phyloP scores from a whole-genome alignment of 805 yeast genomes.

The Teunomyces cretensis region DNA sequence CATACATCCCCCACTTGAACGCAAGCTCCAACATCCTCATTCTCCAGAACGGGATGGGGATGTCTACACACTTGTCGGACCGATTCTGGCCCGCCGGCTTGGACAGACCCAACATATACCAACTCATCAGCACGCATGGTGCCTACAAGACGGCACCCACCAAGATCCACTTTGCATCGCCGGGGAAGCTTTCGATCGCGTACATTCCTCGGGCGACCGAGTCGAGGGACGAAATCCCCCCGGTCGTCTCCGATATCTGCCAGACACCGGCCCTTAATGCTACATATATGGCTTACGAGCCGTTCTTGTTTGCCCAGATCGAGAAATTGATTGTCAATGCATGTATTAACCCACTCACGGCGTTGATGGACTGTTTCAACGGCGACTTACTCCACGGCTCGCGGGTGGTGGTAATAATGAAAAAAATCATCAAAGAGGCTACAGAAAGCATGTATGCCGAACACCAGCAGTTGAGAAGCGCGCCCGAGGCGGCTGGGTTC shows the following conservation, averaged over 20 bases:
- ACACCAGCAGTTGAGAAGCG: slow-evolving; percentile 19
- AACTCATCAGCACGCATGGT: slow-evolving; percentile 85
- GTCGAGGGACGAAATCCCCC: slow-evolving; percentile 4
- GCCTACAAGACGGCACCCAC: slow-evolving; percentile 49
- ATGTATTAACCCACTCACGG: slow-evolving; percentile 81
- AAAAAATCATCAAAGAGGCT: slow-evolving; percentile 45
- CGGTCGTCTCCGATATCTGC: slow-evolving; percentile 4
- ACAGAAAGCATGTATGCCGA: slow-evolving; percentile 41
- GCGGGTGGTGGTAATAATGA: slow-evolving; percentile 33
- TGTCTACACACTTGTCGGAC: slow-evolving; percentile 49
- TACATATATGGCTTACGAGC: slow-evolving; percentile 35
- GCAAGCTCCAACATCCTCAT: slow-evolving; percentile 57
- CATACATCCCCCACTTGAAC: slow-evolving; percentile 50
- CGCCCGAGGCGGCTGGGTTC: slow-evolving; percentile 29
- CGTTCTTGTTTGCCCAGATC: slow-evolving; percentile 55
- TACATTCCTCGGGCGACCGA: slow-evolving; percentile 43
- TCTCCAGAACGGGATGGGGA: slow-evolving; percentile 88
- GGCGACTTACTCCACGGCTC: slow-evolving; percentile 61
- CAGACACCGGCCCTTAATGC: slow-evolving; percentile 26
- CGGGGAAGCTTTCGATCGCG: slow-evolving; percentile 62
- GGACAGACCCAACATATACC: slow-evolving; percentile 57
- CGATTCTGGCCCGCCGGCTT: slow-evolving; percentile 51
- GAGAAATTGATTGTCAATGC: slow-evolving; percentile 79
- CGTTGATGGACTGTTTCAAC: slow-evolving; percentile 73
- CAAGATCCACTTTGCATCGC: slow-evolving; percentile 62